These are phyloP conservation scores for Cucurbitaria berberidis DNA, from an alignment of 2,329 filamentous ascomycete species.

Conservation along the genomic window DNA sequence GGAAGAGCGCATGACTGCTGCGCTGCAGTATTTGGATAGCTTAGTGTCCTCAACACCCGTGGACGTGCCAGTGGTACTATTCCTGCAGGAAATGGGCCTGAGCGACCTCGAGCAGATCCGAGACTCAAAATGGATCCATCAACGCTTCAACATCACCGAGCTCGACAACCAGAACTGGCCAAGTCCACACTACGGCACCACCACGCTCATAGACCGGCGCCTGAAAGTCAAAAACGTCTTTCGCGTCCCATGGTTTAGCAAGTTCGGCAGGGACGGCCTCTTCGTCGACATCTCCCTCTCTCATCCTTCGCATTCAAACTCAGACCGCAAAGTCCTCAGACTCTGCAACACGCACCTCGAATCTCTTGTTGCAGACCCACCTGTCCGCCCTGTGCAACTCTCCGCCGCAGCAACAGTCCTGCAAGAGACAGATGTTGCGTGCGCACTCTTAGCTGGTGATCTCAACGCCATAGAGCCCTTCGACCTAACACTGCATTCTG, in stretches of 20 bases:
- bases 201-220: conserved; percentile 58
- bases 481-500: conserved; percentile 56
- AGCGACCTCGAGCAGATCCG: conserved; percentile 56
- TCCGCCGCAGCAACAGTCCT: conserved; percentile 53
- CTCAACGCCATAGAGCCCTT: conserved; percentile 65
- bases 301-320: not conserved
- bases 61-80: conserved; percentile 50
- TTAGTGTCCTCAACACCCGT: conserved; percentile 29
- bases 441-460: conserved; percentile 60
- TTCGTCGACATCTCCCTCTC: conserved; percentile 58
- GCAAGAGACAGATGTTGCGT: conserved; percentile 46
- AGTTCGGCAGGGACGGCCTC: conserved; percentile 61
- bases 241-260: conserved; percentile 58
- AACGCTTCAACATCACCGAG: conserved; percentile 59
- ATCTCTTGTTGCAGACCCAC: conserved; percentile 57
- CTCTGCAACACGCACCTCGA: conserved; percentile 66
- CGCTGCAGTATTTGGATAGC: conserved; percentile 48
- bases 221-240: conserved; percentile 56
- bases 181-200: conserved; percentile 58
- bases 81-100: conserved; percentile 60
- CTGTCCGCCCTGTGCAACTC: conserved; percentile 59
- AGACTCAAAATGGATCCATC: conserved; percentile 55
- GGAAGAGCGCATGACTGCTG: conserved; percentile 51
- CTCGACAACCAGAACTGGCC: conserved; percentile 54
- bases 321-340: conserved; percentile 44